These are phyloP conservation scores for Nakazawaea holstii DNA, from an alignment of 805 yeast species.

Conservation along the genomic window DNA sequence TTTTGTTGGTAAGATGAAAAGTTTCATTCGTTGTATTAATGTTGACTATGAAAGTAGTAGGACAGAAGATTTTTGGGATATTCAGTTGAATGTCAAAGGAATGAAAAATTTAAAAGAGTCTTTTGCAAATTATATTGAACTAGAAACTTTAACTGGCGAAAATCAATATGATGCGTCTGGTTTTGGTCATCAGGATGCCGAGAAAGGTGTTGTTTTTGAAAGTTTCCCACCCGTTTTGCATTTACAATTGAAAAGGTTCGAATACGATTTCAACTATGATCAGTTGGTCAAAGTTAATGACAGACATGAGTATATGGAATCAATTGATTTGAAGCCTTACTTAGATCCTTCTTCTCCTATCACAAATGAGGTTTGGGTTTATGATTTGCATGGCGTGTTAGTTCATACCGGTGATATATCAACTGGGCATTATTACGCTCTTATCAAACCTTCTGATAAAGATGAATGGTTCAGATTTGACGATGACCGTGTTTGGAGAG, in stretches of 20 bases:
- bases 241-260: constrained; percentile 89
- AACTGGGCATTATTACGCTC: constrained; percentile 93
- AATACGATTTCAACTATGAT: constrained; percentile 87
- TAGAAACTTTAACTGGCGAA: constrained; percentile 88
- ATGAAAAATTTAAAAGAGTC: constrained; percentile 67
- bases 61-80: constrained; percentile 96
- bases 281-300: constrained; percentile 89
- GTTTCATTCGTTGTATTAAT: constrained; percentile 85
- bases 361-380: constrained; percentile 60
- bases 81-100: constrained; percentile 89
- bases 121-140: constrained; percentile 81
- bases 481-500: constrained; percentile 91
- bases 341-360: constrained; percentile 52
- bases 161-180: constrained; percentile 92
- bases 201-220: constrained; percentile 91
- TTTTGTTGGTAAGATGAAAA: constrained; percentile 96
- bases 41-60: constrained; percentile 92
- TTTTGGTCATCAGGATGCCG: constrained; percentile 89
- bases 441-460: constrained; percentile 72
- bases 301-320: constrained; percentile 81
- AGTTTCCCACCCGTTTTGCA: constrained; percentile 90
- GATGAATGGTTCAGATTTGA: constrained; percentile 88
- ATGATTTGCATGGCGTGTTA: constrained; percentile 85
- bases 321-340: constrained; percentile 74
- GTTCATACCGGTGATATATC: constrained; percentile 96